Base-by-base conservation (phyloP, 1,139 yeast genomes). In the Magnusiomyces suaveolens region DNA sequence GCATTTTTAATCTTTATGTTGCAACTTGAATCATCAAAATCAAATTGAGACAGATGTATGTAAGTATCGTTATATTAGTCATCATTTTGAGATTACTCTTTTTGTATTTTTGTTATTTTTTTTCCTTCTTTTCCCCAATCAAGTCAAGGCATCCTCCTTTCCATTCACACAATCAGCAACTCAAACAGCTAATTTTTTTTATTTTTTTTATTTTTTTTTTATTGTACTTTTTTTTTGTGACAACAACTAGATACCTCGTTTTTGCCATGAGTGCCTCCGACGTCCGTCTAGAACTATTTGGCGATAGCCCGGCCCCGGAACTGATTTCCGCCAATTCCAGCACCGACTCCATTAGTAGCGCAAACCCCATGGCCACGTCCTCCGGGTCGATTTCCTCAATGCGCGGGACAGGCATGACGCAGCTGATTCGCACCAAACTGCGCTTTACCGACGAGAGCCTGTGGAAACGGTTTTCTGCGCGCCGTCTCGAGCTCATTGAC, bases 401-500 rank as follows among this genome's bases (percentile, higher is more conserved):
- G 10, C 33, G 33, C 33, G 51, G 51, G 16, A 6, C 62, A 49
- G 96, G 96, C 2, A 82, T 90, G 8, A 92, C 98, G 1, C 85
- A 84, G 62, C 73, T 82, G 24, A 87, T 90, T 43, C 76, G 98
- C 52, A 75, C 77, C 52, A 83, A 80, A 63, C 76, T 92, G 55
- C 79, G 83, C 56, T 92, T 92, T 68, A 75, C 73, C 24, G 96
- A 92, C 67, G 96, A 88, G 60, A 74, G 82, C 52, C 75, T 78
- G 56, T 92, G 98, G 98, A 87, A 87, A 65, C 79, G 83, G 63
- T 90, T 92, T 66, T 85, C 95, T 12, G 89, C 95, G 1, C 75
- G 97, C 56, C 73, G 98, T 60, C 74, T 92, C 46, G 96, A 89
- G 69, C 75, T 92, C 55, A 92, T 92, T 46, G 97, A 90, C 67